phyloP scores from a whole-genome alignment of 164 flowering plant species.

The Chimonanthus praecox region DNA sequence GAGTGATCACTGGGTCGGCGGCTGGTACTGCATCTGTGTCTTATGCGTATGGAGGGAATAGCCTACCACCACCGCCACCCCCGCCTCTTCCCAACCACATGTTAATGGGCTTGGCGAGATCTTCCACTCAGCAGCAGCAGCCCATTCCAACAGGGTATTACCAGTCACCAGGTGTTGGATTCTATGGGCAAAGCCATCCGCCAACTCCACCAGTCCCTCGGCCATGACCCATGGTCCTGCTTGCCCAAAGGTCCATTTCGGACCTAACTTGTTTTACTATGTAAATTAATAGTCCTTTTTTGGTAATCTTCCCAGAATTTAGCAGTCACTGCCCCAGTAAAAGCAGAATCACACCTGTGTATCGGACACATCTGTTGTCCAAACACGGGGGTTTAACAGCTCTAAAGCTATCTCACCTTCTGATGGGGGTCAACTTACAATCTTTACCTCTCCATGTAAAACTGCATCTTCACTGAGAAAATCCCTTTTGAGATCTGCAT shows the following conservation, averaged over 20 bases:
- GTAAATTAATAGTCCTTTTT: constrained; percentile 11
- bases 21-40: constrained; percentile 23
- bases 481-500: background rate
- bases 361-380: background rate
- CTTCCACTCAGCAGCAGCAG: constrained; percentile 31
- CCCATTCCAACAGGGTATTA: constrained; percentile 7
- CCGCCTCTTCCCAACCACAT: constrained; percentile 53
- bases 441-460: constrained; percentile 1
- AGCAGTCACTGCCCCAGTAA: background rate
- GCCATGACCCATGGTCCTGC: constrained; percentile 28
- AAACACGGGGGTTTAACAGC: background rate
- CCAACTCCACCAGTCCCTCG: constrained; percentile 46
- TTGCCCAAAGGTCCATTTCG: background rate
- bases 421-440: background rate
- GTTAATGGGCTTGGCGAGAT: constrained; percentile 43
- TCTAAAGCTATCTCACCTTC: background rate
- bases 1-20: constrained; percentile 34
- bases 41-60: constrained; percentile 34
- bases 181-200: constrained; percentile 60
- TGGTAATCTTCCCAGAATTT: background rate
- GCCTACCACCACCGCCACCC: constrained; percentile 52
- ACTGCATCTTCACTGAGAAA: background rate
- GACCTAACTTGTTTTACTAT: constrained; percentile 2
- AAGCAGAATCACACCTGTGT: background rate
- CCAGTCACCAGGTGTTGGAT: constrained; percentile 38